phyloP scores from a whole-genome alignment of 306 rosid genomes.

The Rosa lucieae region DNA sequence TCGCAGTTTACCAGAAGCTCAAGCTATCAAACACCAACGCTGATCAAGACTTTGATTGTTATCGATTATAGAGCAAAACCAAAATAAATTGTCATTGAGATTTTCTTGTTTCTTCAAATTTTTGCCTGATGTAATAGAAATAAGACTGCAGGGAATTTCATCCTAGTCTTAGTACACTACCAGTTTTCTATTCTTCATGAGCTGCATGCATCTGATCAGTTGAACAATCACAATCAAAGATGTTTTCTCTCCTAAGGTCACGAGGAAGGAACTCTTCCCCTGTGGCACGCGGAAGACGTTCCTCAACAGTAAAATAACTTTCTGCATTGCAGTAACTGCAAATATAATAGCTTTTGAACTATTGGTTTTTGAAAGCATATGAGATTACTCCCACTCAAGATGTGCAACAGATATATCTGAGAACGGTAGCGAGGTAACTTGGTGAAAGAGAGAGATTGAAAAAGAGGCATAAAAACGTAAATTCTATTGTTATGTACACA shows the following conservation, averaged over 20 bases:
- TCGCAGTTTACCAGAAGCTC: neutral
- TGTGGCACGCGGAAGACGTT: neutral
- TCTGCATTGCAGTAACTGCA: neutral
- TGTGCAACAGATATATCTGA: neutral
- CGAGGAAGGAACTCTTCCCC: neutral
- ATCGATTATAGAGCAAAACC: neutral
- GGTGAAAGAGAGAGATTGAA: neutral
- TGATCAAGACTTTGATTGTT: neutral
- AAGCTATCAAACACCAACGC: neutral
- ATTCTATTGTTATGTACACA: conserved; percentile 69
- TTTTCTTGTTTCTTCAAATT: neutral
- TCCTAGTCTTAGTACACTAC: neutral
- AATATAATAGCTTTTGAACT: neutral
- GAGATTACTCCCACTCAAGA: neutral
- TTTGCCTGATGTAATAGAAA: neutral
- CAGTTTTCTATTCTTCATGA: neutral
- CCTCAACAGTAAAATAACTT: neutral
- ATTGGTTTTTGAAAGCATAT: neutral
- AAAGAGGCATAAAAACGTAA: conserved; percentile 9
- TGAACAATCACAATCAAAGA: neutral
- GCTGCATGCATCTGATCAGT: neutral
- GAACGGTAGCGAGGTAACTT: conserved; percentile 14
- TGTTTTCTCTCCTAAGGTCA: neutral
- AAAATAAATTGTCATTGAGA: neutral
- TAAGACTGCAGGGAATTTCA: neutral